These are phyloP conservation scores for Blastocystis sp. DNA, from an alignment of 352 stramenopile genomes.

Conservation along the genomic window DNA sequence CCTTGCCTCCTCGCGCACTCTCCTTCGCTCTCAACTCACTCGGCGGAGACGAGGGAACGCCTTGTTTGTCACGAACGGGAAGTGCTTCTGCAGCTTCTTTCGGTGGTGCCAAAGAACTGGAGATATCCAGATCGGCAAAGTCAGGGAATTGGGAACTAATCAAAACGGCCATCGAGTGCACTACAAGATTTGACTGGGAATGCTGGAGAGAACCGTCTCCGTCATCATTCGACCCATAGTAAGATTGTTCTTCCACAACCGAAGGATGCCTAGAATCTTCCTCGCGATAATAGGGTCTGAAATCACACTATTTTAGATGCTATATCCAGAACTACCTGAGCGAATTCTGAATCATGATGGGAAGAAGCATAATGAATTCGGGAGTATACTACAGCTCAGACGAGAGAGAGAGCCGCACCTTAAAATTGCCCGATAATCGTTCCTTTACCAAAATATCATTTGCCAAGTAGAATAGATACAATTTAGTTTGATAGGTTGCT, in stretches of 20 bases:
- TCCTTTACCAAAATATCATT: constrained; percentile 18
- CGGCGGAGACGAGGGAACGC: no score
- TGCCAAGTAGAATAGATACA: constrained; percentile 25
- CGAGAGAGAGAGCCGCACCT: neutral
- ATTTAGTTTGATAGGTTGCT: neutral
- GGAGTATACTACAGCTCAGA: constrained; percentile 28
- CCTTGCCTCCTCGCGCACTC: no score
- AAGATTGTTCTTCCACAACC: constrained; percentile 22
- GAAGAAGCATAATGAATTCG: neutral
- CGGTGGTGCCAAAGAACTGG: no score
- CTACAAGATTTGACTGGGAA: neutral
- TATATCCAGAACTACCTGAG: neutral
- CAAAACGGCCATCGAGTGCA: neutral
- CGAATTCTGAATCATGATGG: neutral
- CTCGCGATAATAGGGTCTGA: neutral
- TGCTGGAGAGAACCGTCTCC: neutral
- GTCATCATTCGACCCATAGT: constrained; percentile 35
- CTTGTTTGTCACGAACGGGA: no score
- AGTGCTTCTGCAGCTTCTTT: no score
- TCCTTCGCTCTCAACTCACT: no score
- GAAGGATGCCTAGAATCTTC: neutral
- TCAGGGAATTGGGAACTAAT: neutral
- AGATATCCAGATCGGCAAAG: neutral
- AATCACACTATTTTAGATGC: neutral
- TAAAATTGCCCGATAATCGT: neutral